Evolutionary conservation across 768 basidiomycete species (phyloP).

Genomic region (Hygrophorus russula): DNA sequence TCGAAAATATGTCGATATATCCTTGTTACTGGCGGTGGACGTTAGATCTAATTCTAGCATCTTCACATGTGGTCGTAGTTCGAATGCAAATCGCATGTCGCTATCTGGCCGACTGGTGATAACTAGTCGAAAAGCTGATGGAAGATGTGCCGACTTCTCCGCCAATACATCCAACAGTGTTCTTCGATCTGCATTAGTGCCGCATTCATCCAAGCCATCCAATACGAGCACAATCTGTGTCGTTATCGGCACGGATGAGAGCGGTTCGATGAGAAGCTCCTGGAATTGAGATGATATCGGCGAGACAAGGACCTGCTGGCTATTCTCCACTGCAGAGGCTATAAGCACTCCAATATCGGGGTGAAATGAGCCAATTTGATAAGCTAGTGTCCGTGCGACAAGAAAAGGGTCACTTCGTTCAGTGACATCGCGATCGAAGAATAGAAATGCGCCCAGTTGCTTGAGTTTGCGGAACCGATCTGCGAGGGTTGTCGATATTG

Average conservation of each 20-base stretch:
- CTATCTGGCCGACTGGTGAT: conserved; percentile 11
- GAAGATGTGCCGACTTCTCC: conserved; percentile 7
- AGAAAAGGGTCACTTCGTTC: conserved; percentile 5
- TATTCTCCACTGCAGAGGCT: background rate
- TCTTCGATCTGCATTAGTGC: conserved; percentile 1
- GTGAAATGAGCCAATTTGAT: conserved; percentile 1
- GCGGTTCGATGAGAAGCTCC: conserved; percentile 2
- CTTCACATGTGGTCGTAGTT: background rate
- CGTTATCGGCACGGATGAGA: background rate
- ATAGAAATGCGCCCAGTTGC: conserved; percentile 10
- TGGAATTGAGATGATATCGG: conserved; percentile 2
- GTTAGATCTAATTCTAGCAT: conserved; percentile 1
- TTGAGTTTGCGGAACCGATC: conserved; percentile 2
- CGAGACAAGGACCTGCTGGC: background rate
- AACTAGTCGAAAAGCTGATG: conserved; percentile 9
- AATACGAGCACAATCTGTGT: conserved; percentile 10
- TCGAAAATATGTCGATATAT: conserved; percentile 4
- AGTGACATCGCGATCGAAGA: conserved; percentile 7
- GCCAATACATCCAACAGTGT: conserved; percentile 7
- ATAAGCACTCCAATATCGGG: background rate
- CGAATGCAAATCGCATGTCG: conserved; percentile 7
- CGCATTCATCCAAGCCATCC: conserved; percentile 16
- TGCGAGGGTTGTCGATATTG: conserved; percentile 10
- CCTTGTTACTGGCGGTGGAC: background rate
- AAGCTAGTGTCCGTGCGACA: conserved; percentile 9